phyloP scores from a whole-genome alignment of 192 early-diverging fungal species.

The Podochytrium sp. region DNA sequence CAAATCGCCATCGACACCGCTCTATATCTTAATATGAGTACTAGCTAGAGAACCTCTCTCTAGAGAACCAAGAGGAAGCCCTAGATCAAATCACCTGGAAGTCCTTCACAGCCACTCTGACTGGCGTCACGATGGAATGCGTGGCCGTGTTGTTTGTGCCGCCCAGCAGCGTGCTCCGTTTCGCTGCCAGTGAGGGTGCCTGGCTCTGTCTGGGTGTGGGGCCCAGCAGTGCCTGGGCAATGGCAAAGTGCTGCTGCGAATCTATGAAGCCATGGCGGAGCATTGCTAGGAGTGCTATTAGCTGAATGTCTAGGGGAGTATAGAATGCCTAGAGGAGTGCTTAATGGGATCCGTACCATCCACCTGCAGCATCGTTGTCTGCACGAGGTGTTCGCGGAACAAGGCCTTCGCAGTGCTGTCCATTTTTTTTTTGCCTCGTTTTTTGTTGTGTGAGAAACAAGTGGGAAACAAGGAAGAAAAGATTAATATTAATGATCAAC shows the following conservation, averaged over 20 bases:
- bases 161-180: neutral
- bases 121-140: neutral
- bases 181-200: neutral
- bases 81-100: neutral
- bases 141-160: neutral
- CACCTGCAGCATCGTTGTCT: constrained; percentile 1
- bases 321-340: neutral
- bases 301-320: neutral
- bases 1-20: constrained; percentile 33
- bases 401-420: no score
- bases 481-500: no score
- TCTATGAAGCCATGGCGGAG: neutral
- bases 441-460: no score
- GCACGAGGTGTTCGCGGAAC: neutral
- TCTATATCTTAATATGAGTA: no score
- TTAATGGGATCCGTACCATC: neutral
- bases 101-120: constrained; percentile 1
- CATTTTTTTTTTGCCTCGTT: no score
- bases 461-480: no score
- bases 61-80: neutral
- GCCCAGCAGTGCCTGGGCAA: neutral
- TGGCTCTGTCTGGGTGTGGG: neutral
- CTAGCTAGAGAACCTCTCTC: no score
- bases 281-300: neutral
- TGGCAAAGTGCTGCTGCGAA: neutral